These are phyloP conservation scores for Mortierella sp. DNA, from an alignment of 371 early-diverging fungal genomes.

Conservation along the genomic window DNA sequence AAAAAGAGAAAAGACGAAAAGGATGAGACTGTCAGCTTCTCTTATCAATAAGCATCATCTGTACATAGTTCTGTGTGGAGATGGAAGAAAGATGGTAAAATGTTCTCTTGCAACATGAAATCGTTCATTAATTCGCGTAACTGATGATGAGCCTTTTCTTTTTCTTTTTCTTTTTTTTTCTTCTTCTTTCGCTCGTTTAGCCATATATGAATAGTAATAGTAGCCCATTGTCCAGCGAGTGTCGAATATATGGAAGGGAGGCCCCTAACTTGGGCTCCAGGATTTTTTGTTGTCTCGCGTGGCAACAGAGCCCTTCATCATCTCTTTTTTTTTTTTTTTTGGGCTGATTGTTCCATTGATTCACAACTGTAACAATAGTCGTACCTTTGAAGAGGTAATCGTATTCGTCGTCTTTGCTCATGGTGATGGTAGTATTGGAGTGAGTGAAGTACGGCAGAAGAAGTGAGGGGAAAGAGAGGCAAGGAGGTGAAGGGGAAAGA, in stretches of 20 bases:
- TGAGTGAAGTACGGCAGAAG: background rate
- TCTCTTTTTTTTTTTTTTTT: background rate
- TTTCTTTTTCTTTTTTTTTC: background rate
- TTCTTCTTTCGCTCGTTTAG: background rate
- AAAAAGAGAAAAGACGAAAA: background rate
- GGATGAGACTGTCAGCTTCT: background rate
- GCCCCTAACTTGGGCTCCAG: background rate
- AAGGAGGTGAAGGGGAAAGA: background rate
- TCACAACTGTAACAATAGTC: background rate
- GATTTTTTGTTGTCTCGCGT: constrained; percentile 20
- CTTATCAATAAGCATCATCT: background rate
- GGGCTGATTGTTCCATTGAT: background rate
- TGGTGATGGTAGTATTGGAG: constrained; percentile 41
- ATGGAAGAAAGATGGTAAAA: background rate
- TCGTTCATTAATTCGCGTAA: too few relatives aligned
- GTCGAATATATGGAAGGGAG: background rate
- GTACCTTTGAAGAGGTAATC: constrained; percentile 95
- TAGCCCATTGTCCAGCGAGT: too few relatives aligned
- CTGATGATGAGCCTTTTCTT: too few relatives aligned
- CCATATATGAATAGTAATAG: too few relatives aligned
- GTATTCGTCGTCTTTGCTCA: constrained; percentile 96
- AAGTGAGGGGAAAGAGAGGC: constrained; percentile 1
- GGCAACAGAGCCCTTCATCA: constrained; percentile 33
- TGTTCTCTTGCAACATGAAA: background rate
- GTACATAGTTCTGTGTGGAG: background rate